Base-by-base conservation (phyloP, 148 eudicot genomes). In the Euryodendron excelsum region DNA sequence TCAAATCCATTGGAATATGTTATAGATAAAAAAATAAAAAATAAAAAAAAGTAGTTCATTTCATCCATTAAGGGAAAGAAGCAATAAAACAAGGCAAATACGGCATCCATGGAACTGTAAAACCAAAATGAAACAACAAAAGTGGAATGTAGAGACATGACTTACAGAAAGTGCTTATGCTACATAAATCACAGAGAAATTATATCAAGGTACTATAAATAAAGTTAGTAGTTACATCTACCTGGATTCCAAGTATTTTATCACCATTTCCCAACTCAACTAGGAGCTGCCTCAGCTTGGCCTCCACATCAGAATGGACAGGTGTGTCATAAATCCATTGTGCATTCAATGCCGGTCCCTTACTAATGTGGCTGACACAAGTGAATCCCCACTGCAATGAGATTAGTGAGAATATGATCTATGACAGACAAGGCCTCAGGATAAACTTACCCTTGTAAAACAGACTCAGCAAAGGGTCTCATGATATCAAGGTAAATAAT, bases 381-480 rank as follows among this genome's bases (percentile, higher is more conserved):
- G 79, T 58, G 61, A 66, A 78, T 52, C 59, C 25, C 63, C 65
- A 56, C 68, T n/a, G 65, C 64, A 80, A 83, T 39, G n/a, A 80
- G n/a, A 48, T 59, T 55, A 76, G 30, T 61, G 60, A 62, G 11
- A 62, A 73, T 20, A 23, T 30, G 73, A 71, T 45, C 28, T 37
- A 67, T 15, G 47, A 62, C 52, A 44, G 34, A 33, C 72, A 50
- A 44, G 36, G n/a, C 76, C 28, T 37, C 41, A 83, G 72, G 58
- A 73, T 52, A 66, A 36, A 83, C 93, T 78, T 82, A 96, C 99
- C 92, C 81, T 68, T 87, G 89, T 76, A 96, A 80, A 84, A 93
- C 99, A 87, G 98, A 93, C 86, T 96, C 99, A 50, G 99, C 99
- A 91, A 96, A 96, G 73, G 99, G 99, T 87, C 97, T 90, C 99